These are phyloP conservation scores for Neofusicoccum ribis DNA, from an alignment of 2,329 filamentous ascomycete species.

Conservation along the genomic window DNA sequence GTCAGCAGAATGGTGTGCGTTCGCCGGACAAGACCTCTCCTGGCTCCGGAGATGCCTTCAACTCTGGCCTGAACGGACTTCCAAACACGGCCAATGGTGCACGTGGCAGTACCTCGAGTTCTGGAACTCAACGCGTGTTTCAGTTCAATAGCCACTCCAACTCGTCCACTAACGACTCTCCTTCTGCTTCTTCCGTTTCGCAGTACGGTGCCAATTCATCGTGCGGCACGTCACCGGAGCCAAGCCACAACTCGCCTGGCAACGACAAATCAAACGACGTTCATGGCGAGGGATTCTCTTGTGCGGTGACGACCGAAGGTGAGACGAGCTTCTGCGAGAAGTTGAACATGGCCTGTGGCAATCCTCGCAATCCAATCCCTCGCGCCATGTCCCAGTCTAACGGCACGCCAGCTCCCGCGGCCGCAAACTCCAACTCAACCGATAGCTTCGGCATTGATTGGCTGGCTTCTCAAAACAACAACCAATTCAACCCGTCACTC, in stretches of 20 bases:
- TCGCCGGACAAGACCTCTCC: slow-evolving; percentile 15
- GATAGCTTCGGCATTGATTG: slow-evolving; percentile 64
- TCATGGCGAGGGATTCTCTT: slow-evolving; percentile 45
- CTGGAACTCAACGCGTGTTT: slow-evolving; percentile 48
- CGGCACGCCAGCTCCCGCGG: slow-evolving; percentile 39
- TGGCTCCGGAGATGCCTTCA: background rate
- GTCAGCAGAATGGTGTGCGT: slow-evolving; percentile 22
- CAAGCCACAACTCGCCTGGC: slow-evolving; percentile 68
- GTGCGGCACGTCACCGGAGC: slow-evolving; percentile 77
- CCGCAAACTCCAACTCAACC: slow-evolving; percentile 27
- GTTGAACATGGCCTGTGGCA: slow-evolving; percentile 58
- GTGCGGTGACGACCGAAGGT: slow-evolving; percentile 50
- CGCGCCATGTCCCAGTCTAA: slow-evolving; percentile 49
- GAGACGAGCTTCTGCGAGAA: slow-evolving; percentile 57
- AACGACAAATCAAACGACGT: slow-evolving; percentile 62
- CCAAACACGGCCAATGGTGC: slow-evolving; percentile 27
- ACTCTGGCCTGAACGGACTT: slow-evolving; percentile 25
- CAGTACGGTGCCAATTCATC: slow-evolving; percentile 55
- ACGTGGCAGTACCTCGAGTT: slow-evolving; percentile 40
- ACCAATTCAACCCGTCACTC: slow-evolving; percentile 85
- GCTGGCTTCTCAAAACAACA: slow-evolving; percentile 77
- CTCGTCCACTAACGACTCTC: slow-evolving; percentile 49
- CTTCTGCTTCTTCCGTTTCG: slow-evolving; percentile 53
- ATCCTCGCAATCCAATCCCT: slow-evolving; percentile 53
- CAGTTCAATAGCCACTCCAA: slow-evolving; percentile 51